Conservation (phyloP, 768 basidiomycete species). For the Lentinula guzmanii region DNA sequence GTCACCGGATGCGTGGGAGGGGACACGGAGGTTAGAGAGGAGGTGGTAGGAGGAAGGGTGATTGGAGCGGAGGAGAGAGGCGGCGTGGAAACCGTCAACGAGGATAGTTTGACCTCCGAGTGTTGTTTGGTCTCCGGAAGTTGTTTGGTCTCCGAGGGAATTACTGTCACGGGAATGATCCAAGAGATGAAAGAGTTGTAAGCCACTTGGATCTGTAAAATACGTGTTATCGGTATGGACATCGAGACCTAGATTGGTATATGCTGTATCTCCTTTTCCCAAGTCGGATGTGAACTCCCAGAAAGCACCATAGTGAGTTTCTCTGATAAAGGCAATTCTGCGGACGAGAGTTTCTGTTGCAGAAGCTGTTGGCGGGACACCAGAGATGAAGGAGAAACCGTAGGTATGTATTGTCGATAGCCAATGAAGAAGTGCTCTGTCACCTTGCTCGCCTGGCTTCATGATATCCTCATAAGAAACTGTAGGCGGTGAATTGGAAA, state of each 20-base stretch:
- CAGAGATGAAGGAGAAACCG: slow-evolving; percentile 84
- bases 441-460: slow-evolving; percentile 54
- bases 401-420: slow-evolving; percentile 73
- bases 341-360: slow-evolving; percentile 70
- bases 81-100: slow-evolving; percentile 93
- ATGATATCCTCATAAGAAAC: slow-evolving; percentile 72
- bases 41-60: slow-evolving; percentile 67
- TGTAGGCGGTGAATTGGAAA: slow-evolving; percentile 67
- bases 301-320: slow-evolving; percentile 83
- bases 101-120: slow-evolving; percentile 86
- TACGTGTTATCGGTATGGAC: slow-evolving; percentile 73
- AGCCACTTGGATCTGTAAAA: slow-evolving; percentile 89
- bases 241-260: slow-evolving; percentile 80
- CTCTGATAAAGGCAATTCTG: slow-evolving; percentile 82
- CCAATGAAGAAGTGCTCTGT: slow-evolving; percentile 73
- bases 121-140: slow-evolving; percentile 30
- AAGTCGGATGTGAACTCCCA: slow-evolving; percentile 97
- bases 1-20: slow-evolving; percentile 89
- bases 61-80: slow-evolving; percentile 66
- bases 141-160: not conserved
- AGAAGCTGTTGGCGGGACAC: slow-evolving; percentile 78
- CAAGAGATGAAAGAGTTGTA: slow-evolving; percentile 93
- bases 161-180: slow-evolving; percentile 46
- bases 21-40: slow-evolving; percentile 62
- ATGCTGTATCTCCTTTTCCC: slow-evolving; percentile 89